phyloP scores from a whole-genome alignment of 176 grass and related monocot genomes.

The Triticum dicoccoides region DNA sequence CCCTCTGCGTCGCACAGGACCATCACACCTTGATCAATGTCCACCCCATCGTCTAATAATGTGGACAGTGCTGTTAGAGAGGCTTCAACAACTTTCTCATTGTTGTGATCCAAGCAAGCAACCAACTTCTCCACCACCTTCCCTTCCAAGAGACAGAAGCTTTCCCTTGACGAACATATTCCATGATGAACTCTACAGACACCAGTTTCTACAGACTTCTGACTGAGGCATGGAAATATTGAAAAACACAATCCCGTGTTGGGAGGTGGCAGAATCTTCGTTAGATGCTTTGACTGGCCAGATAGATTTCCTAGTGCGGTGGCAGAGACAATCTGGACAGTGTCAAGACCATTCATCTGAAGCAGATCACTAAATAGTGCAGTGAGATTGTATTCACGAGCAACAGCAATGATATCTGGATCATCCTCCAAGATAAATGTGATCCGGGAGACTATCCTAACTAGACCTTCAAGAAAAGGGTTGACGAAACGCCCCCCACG shows the following conservation, averaged over 20 bases:
- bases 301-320: constrained; percentile 79
- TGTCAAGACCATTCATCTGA: constrained; percentile 89
- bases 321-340: constrained; percentile 73
- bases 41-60: constrained; percentile 83
- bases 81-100: constrained; percentile 85
- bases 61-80: constrained; percentile 77
- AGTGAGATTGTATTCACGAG: constrained; percentile 67
- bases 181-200: constrained; percentile 75
- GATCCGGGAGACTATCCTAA: constrained; percentile 68
- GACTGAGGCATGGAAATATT: constrained; percentile 68
- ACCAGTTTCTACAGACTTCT: constrained; percentile 52
- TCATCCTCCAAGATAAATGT: constrained; percentile 75
- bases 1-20: constrained; percentile 78
- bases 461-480: constrained; percentile 86
- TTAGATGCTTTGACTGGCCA: constrained; percentile 71
- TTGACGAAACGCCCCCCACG: constrained; percentile 83
- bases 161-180: constrained; percentile 76
- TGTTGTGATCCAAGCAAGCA: constrained; percentile 83
- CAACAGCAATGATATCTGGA: constrained; percentile 54
- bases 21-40: constrained; percentile 79
- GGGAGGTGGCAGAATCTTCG: constrained; percentile 51
- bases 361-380: constrained; percentile 91
- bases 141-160: constrained; percentile 88
- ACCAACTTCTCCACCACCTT: constrained; percentile 92
- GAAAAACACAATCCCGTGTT: constrained; percentile 60